phyloP scores from a whole-genome alignment of 2,329 filamentous ascomycete genomes.

The Sporothrix protearum region DNA sequence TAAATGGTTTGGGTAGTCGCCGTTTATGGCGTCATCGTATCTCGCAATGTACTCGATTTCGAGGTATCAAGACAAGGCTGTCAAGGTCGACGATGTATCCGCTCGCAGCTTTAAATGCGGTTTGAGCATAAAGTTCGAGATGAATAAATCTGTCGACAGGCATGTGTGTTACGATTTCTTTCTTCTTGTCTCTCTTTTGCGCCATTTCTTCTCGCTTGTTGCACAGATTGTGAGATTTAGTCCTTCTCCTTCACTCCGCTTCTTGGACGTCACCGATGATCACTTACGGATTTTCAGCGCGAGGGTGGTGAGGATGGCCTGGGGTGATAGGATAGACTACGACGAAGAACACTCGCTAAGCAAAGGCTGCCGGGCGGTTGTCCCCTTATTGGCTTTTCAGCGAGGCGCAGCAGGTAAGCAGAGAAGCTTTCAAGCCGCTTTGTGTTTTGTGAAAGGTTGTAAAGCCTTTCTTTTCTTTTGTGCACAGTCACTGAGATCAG shows the following conservation, averaged over 20 bases:
- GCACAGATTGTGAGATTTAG: neutral
- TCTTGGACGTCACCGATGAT: slow-evolving; percentile 1
- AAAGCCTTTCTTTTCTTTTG: neutral
- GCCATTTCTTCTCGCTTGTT: neutral
- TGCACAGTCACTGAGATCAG: neutral
- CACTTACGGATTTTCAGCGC: slow-evolving; percentile 7
- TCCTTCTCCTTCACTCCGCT: neutral
- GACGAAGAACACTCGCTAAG: neutral
- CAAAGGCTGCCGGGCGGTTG: neutral
- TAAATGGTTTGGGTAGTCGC: neutral
- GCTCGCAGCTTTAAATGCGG: neutral
- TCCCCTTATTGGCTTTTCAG: neutral
- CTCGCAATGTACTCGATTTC: neutral
- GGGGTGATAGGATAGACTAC: neutral
- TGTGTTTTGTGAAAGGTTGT: neutral
- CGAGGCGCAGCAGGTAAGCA: slow-evolving; percentile 12
- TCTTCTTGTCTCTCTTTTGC: neutral
- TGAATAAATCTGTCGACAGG: neutral
- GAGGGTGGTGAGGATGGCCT: neutral
- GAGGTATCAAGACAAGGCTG: neutral
- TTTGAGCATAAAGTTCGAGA: neutral
- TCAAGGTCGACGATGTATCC: neutral
- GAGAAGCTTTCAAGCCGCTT: neutral
- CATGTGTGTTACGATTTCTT: no score
- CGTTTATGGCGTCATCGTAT: neutral